These are phyloP conservation scores for Debaryomyces hansenii DNA, from an alignment of 805 yeast genomes.

Conservation along the genomic window DNA sequence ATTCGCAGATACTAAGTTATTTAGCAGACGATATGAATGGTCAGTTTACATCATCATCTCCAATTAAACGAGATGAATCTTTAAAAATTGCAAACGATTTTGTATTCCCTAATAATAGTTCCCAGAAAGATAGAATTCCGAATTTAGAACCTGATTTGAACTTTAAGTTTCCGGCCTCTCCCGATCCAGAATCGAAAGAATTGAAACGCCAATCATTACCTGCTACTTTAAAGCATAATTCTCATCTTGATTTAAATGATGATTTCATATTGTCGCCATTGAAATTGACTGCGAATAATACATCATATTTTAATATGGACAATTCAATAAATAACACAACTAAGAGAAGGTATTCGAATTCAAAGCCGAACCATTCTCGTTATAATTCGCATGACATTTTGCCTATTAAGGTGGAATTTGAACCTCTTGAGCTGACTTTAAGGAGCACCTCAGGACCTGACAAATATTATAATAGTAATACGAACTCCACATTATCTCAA, in stretches of 20 bases:
- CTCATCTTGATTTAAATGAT: constrained; percentile 19
- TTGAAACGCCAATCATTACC: constrained; percentile 38
- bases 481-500: neutral
- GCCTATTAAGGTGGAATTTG: constrained; percentile 46
- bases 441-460: constrained; percentile 32
- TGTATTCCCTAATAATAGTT: constrained; percentile 21
- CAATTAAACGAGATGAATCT: constrained; percentile 22
- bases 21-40: constrained; percentile 19
- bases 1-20: constrained; percentile 18
- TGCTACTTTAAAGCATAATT: constrained; percentile 21
- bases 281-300: constrained; percentile 29
- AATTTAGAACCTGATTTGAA: neutral
- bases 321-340: constrained; percentile 11
- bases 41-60: constrained; percentile 25
- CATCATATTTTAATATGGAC: constrained; percentile 17
- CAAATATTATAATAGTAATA: constrained; percentile 10
- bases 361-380: constrained; percentile 36
- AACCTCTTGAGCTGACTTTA: constrained; percentile 16
- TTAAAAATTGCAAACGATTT: constrained; percentile 20
- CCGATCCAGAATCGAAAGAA: constrained; percentile 28
- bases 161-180: constrained; percentile 29
- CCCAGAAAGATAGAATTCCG: neutral
- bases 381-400: constrained; percentile 44
- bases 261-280: constrained; percentile 44
- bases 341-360: constrained; percentile 25